Evolutionary conservation across 805 yeast genomes (phyloP), one percentile per base, ranked within the genome.

Genomic region (Hanseniaspora occidentalis): DNA sequence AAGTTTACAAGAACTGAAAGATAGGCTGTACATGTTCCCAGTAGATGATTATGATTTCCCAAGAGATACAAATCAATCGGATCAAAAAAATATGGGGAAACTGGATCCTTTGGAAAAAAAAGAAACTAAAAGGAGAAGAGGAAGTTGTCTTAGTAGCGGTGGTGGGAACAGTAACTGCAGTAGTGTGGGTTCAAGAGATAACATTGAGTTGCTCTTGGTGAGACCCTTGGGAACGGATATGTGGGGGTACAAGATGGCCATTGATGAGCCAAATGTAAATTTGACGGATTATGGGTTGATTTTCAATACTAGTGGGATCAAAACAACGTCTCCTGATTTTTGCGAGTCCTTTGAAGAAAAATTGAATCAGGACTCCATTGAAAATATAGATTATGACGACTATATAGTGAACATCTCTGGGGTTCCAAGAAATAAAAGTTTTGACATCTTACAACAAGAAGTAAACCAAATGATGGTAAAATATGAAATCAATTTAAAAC

Each of bases 261-360:
- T 48, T 23, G 61, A 58, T 44, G 60, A 56, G 37, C 62, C 61
- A 14, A 51, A 45, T 40, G 39, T 57, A 27, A 53, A 52, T 31
- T 41, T 58, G 9, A 53, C 52, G 4, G 61, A 58, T 36, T 54
- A 47, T 35, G 41, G 50, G 14, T 24, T 58, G 8, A 17, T 18
- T n/a, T n/a, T 29, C 16, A 29, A 29, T 14, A n/a, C 33, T 4
- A 7, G n/a, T n/a, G n/a, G n/a, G n/a, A 14, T 8, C 33, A 29
- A 14, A 14, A 29, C 16, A 14, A 8, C 17, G 18, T 13, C 16
- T 4, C 33, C 33, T 3, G 18, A 29, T n/a, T 29, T 29, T 14
- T 29, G 33, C 16, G 16, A 13, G 16, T 10, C 33, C 13, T n/a
- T n/a, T n/a, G 16, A 13, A 6, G 8, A 29, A 14, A 14, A 14